These are phyloP conservation scores for Saccharomycopsis babjevae DNA, from an alignment of 805 yeast genomes.

Conservation along the genomic window DNA sequence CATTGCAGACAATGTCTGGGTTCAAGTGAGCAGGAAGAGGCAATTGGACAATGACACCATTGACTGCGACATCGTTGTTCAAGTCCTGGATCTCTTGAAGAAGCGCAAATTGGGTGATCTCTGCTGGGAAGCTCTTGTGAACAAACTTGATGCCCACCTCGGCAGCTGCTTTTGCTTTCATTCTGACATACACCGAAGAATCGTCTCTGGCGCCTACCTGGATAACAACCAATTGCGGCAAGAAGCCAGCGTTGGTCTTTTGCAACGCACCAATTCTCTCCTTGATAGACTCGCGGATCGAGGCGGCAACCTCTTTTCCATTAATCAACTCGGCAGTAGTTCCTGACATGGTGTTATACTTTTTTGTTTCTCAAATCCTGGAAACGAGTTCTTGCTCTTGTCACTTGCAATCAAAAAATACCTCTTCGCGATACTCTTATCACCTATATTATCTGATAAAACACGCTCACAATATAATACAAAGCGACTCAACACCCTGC, in stretches of 20 bases:
- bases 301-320: constrained; percentile 17
- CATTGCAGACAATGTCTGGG: constrained; percentile 56
- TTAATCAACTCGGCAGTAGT: constrained; percentile 12
- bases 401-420: too few species aligned
- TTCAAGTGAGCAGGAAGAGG: constrained; percentile 67
- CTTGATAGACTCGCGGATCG: constrained; percentile 4
- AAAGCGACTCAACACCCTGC: too few species aligned
- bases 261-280: constrained; percentile 33
- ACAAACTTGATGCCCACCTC: constrained; percentile 58
- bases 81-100: constrained; percentile 43
- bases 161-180: constrained; percentile 69
- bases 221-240: constrained; percentile 57
- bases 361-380: background rate
- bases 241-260: constrained; percentile 40
- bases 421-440: too few species aligned
- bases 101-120: constrained; percentile 45
- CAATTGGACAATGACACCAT: constrained; percentile 67
- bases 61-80: constrained; percentile 50
- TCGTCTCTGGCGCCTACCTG: constrained; percentile 76
- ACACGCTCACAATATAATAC: too few species aligned
- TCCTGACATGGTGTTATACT: background rate
- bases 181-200: constrained; percentile 70
- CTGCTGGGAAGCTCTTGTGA: constrained; percentile 48
- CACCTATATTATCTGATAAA: too few species aligned
- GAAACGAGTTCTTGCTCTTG: too few species aligned